Evolutionary conservation across 2,329 filamentous ascomycete species (phyloP), one percentile per base, ranked within the genome.

Genomic region (Cladobotryum protrusum): DNA sequence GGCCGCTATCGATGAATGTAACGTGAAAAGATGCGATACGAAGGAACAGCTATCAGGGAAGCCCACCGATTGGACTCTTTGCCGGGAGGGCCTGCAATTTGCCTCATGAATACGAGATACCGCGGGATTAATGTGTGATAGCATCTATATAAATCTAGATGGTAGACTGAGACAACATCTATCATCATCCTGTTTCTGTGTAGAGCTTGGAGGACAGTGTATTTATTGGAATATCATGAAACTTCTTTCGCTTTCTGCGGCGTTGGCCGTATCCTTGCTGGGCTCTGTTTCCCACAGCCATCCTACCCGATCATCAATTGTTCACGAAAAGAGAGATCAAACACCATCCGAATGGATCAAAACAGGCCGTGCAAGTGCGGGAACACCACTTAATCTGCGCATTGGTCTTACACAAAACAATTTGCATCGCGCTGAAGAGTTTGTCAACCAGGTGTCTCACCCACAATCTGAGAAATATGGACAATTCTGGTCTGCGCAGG

Each of bases 401-500:
- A 55, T 57, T 20, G 55, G 55, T 41, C 52, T 57, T 18, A 37
- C 50, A 17, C 55, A 57, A 49, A 48, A 45, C 33, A 57, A 57
- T 36, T 52, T 57, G 20, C 32, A 56, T 20, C 52, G 50, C 32
- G 49, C 52, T 35, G 47, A 57, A 41, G 49, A 57, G 29, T 56
- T 54, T 50, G 54, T 56, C 39, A 53, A 54, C 33, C 44, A 54
- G 36, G 54, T 57, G 3, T 52, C 55, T 13, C 33, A 76, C 54
- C 72, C 72, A 3, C 56, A 61, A 8, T 74, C 71, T 9, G 56
- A 65, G 17, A 63, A 65, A 34, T 75, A 73, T 55, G 72, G 72
- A 45, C 67, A 68, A 50, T 72, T 74, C 59, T 74, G 72, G 71
- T 65, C 69, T 5, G 57, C 66, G 2, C 60, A 70, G 24, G 60